Evolutionary conservation across 805 yeast species (phyloP).

Genomic region (Priceomyces carsonii): DNA sequence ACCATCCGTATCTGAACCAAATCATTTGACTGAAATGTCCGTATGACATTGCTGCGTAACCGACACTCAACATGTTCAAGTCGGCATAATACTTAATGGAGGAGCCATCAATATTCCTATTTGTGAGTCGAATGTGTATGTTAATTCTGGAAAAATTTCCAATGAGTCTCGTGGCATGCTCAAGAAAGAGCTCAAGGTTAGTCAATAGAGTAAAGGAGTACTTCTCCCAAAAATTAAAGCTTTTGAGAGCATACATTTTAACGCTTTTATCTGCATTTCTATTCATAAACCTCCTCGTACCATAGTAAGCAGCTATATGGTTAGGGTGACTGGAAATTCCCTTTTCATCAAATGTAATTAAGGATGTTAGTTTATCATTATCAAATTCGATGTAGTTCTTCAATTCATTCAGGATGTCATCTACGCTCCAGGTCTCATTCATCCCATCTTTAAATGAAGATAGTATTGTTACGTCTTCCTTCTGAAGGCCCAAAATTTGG

Average conservation of each 20-base stretch:
- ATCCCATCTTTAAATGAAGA: conserved; percentile 62
- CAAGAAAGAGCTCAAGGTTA: conserved; percentile 40
- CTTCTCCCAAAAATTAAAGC: conserved; percentile 44
- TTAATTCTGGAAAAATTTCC: conserved; percentile 32
- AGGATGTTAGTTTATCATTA: conserved; percentile 22
- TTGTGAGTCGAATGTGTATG: conserved; percentile 40
- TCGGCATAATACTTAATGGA: conserved; percentile 42
- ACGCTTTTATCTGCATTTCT: conserved; percentile 8
- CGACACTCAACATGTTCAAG: conserved; percentile 39
- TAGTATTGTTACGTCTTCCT: conserved; percentile 46
- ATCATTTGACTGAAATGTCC: conserved; percentile 91
- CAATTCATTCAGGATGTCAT: conserved; percentile 42
- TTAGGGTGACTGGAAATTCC: conserved; percentile 92
- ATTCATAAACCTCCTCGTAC: conserved; percentile 40
- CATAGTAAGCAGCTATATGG: conserved; percentile 66
- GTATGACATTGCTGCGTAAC: conserved; percentile 71
- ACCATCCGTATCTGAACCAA: conserved; percentile 94
- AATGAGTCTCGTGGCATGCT: conserved; percentile 33
- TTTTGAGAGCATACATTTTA: conserved; percentile 32
- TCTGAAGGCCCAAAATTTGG: conserved; percentile 49
- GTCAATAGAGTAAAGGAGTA: conserved; percentile 50
- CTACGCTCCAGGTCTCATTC: conserved; percentile 61
- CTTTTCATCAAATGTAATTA: conserved; percentile 75
- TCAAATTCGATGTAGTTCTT: conserved; percentile 20
- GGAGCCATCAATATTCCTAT: conserved; percentile 15